Percentiles rank a stretch among this genome's conserved stretches.
Conservation (phyloP, 768 basidiomycete genomes). For the Tulasnella calospora region DNA sequence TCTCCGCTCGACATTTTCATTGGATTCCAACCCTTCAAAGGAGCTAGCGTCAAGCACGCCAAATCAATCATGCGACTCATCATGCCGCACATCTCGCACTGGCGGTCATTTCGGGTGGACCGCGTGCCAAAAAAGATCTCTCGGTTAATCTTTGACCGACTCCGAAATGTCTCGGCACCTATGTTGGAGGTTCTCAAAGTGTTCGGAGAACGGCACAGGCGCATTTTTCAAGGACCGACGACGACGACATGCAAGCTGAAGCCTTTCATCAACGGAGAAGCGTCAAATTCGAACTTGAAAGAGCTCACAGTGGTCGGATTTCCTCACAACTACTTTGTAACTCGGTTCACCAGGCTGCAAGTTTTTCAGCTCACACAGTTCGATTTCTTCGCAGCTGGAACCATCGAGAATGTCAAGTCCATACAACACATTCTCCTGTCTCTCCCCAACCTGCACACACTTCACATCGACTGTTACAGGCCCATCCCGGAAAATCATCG, state of each 20-base stretch:
- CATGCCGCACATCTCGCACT: neutral
- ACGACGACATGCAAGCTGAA: neutral
- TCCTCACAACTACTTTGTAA: neutral
- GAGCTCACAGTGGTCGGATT: neutral
- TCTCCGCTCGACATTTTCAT: neutral
- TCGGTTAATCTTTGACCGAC: conserved; percentile 55
- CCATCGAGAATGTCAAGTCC: conserved; percentile 67
- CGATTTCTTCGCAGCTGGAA: conserved; percentile 22
- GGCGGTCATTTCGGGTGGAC: conserved; percentile 38
- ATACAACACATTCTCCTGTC: conserved; percentile 66
- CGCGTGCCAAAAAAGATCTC: conserved; percentile 23
- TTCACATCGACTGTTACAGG: conserved; percentile 33
- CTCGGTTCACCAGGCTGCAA: neutral
- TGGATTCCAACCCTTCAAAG: neutral
- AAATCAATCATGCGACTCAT: neutral
- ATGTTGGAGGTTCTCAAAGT: conserved; percentile 61
- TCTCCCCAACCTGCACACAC: conserved; percentile 32
- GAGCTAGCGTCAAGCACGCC: neutral
- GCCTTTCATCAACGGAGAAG: neutral
- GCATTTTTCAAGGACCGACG: neutral
- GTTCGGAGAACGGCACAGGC: conserved; percentile 46
- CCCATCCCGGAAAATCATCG: neutral
- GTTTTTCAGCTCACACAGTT: neutral
- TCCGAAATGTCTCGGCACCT: conserved; percentile 51
- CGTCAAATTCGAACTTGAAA: neutral